Base-by-base conservation (phyloP, 306 rosid genomes). In the Cucumis melo region DNA sequence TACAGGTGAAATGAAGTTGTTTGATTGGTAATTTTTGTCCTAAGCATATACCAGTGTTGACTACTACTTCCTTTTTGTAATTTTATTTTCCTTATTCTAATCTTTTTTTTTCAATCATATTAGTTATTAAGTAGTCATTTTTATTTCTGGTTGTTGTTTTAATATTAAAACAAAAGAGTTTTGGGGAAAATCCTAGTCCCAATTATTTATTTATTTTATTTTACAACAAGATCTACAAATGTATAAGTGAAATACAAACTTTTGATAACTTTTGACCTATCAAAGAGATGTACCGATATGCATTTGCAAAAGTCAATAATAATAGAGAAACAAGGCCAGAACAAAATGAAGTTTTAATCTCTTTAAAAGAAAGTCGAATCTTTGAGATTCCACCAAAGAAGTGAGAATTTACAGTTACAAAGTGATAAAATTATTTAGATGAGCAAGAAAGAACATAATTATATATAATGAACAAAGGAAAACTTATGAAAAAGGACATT, bases 341-440 rank as follows among this genome's bases (percentile, higher is more conserved):
- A 10, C 15, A 20, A 3, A 56, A 62, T 19, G 0, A 62, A 29
- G 2, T 7, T 29, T 62, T 14, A 61, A 61, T 29, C 42, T 60
- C 39, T 60, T 60, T n/a, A 13, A 27, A 27, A 8, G 27, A 8
- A 21, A 58, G 7, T 21, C 2, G 34, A 58, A 58, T 58, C 2
- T 58, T 58, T 58, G 5, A 23, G 32, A 10, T 58, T 58, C 63
- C 63, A 56, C 27, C 48, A 64, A 64, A 36, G 38, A 70, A 13
- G 29, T 24, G 54, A 73, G 55, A 55, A 78, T 78, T 84, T 65
- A 81, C 70, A 56, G 81, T 80, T 76, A 57, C 80, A 78, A 74
- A 51, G 64, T 41, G 62, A 72, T 78, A 73, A 21, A 84, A 65
- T 74, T 50, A 27, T 48, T 72, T 16, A 27, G 61, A 41, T 72